Evolutionary conservation across 306 rosid species (phyloP).

Genomic region (Gillenia trifoliata): DNA sequence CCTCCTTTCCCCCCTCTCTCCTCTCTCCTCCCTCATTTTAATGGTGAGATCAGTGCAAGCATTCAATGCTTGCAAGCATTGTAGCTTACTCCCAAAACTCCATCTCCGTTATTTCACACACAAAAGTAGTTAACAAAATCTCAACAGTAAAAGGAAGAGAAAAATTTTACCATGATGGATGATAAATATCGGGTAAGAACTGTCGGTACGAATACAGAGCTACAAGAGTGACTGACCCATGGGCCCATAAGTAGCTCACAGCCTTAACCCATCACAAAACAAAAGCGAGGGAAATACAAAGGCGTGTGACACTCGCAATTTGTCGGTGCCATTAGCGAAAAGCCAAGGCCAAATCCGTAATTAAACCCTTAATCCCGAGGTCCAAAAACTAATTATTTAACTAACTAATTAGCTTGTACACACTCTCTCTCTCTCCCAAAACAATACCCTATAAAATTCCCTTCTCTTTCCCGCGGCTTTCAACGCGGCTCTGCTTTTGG

Average conservation of each 20-base stretch:
- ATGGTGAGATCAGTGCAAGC: too few species aligned
- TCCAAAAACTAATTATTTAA: neutral
- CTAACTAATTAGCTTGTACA: neutral
- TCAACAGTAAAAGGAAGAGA: neutral
- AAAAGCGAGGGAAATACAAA: neutral
- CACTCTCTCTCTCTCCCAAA: neutral
- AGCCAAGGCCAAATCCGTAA: conserved; percentile 24
- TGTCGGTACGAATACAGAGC: neutral
- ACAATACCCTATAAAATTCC: neutral
- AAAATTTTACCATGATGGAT: neutral
- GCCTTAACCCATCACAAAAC: neutral
- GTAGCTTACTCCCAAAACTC: too few species aligned
- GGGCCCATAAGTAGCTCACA: neutral
- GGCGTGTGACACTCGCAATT: neutral
- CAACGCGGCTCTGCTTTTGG: conserved; percentile 53
- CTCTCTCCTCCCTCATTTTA: too few species aligned
- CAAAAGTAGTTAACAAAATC: neutral
- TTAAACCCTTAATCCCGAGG: conserved; percentile 14
- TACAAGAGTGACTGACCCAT: neutral
- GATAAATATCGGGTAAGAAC: neutral
- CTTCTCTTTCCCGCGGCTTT: conserved; percentile 58
- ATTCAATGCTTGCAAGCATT: too few species aligned
- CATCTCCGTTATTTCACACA: too few species aligned
- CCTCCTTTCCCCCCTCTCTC: too few species aligned
- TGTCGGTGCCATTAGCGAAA: conserved; percentile 36